These are phyloP conservation scores for Monosporascus sp. DNA, from an alignment of 2,329 filamentous ascomycete genomes.

Conservation along the genomic window DNA sequence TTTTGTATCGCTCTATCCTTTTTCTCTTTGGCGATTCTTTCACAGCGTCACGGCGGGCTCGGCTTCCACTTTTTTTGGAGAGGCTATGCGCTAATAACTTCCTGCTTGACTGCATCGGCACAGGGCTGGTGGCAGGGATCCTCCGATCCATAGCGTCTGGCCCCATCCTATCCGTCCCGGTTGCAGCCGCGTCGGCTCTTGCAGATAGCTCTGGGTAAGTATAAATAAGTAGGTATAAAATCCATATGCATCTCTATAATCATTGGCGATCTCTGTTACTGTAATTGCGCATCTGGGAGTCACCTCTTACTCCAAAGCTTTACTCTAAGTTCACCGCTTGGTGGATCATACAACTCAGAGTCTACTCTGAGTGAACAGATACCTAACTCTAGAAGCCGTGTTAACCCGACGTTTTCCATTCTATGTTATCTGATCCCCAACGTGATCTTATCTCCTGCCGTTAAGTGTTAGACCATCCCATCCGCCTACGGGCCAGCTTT, in stretches of 20 bases:
- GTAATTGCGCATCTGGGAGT: no score
- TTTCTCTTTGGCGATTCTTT: no score
- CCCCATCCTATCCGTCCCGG: no score
- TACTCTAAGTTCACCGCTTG: neutral
- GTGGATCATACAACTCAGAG: neutral
- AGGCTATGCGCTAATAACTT: neutral
- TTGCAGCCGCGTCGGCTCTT: neutral
- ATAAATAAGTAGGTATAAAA: no score
- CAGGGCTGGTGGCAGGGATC: neutral
- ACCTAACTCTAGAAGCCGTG: neutral
- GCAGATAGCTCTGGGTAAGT: neutral
- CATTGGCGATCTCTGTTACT: no score
- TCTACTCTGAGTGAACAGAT: neutral
- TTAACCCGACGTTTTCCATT: neutral
- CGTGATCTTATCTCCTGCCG: neutral
- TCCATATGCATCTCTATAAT: no score
- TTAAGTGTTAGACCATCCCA: neutral
- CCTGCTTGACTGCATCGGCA: neutral
- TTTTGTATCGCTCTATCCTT: neutral
- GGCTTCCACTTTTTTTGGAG: neutral
- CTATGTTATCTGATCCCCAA: neutral
- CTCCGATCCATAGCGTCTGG: neutral
- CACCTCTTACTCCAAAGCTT: no score
- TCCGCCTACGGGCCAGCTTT: neutral
- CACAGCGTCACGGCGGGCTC: neutral